Percentiles rank a stretch among this genome's conserved stretches.
Conservation (phyloP, 148 eudicot genomes). For the Euryodendron excelsum region DNA sequence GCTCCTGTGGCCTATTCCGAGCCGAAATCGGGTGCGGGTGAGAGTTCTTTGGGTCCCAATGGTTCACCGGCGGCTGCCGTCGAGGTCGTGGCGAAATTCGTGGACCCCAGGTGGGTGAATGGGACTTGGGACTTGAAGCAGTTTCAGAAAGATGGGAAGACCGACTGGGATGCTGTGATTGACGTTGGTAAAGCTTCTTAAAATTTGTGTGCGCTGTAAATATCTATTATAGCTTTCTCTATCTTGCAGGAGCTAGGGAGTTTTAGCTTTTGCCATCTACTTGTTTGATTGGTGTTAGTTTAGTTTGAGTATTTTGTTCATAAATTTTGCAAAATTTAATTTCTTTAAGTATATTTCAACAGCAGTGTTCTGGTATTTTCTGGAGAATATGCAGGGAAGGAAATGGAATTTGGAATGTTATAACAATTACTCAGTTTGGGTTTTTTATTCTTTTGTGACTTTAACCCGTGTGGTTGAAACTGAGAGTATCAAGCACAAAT, state of each 20-base stretch:
- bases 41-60: conserved; percentile 29
- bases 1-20: conserved; percentile 22
- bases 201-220: neutral
- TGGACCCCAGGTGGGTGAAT: conserved; percentile 65
- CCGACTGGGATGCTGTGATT: conserved; percentile 93
- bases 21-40: conserved; percentile 21
- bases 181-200: conserved; percentile 68
- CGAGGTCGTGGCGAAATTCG: conserved; percentile 32
- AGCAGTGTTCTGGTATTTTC: too few species aligned
- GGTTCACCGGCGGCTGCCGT: conserved; percentile 29
- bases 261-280: neutral
- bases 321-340: neutral
- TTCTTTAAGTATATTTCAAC: too few species aligned
- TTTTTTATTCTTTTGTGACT: too few species aligned
- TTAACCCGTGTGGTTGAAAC: too few species aligned
- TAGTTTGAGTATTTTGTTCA: neutral
- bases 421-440: too few species aligned
- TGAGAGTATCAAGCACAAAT: too few species aligned
- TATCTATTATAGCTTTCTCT: neutral
- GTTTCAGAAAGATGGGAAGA: conserved; percentile 60
- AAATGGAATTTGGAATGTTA: too few species aligned
- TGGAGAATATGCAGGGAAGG: too few species aligned
- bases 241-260: neutral
- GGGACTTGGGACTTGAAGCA: conserved; percentile 88
- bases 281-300: too few species aligned